These are phyloP conservation scores for Linnemannia hyalina DNA, from an alignment of 192 early-diverging fungal genomes.

Conservation along the genomic window DNA sequence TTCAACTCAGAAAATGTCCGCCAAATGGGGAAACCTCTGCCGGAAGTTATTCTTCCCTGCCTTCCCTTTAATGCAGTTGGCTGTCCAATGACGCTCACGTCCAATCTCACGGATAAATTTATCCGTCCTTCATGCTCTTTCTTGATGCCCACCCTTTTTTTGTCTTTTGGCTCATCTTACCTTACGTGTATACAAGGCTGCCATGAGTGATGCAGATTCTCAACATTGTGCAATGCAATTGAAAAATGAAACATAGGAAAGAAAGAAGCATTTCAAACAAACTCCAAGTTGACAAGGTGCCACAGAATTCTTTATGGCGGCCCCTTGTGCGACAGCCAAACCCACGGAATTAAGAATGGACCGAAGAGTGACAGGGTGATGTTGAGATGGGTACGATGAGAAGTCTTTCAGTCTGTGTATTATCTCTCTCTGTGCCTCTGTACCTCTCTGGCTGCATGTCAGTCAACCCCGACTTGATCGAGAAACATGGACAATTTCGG, in stretches of 20 bases:
- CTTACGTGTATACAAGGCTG: too few species aligned
- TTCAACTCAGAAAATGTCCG: not conserved
- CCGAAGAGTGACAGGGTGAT: not conserved
- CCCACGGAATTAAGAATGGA: not conserved
- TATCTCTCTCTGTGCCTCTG: not conserved
- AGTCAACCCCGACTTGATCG: slow-evolving; percentile 1
- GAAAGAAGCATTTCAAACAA: not conserved
- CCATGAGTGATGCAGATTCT: not conserved
- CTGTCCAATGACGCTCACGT: not conserved
- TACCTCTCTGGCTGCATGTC: not conserved
- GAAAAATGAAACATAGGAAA: not conserved
- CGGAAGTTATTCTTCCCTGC: not conserved
- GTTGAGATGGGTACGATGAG: not conserved
- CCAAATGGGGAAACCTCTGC: slow-evolving; percentile 4
- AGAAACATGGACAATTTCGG: not conserved
- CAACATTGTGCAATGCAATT: not conserved
- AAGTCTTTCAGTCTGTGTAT: not conserved
- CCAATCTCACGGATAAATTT: too few species aligned
- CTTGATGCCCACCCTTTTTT: too few species aligned
- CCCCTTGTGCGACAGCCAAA: not conserved
- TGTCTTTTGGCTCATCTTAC: too few species aligned
- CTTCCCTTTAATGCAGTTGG: not conserved
- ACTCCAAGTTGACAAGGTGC: not conserved
- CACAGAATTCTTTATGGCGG: not conserved
- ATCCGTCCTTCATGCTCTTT: too few species aligned